Evolutionary conservation across 352 stramenopile genomes (phyloP).

Genomic region (Pythium guiyangense): DNA sequence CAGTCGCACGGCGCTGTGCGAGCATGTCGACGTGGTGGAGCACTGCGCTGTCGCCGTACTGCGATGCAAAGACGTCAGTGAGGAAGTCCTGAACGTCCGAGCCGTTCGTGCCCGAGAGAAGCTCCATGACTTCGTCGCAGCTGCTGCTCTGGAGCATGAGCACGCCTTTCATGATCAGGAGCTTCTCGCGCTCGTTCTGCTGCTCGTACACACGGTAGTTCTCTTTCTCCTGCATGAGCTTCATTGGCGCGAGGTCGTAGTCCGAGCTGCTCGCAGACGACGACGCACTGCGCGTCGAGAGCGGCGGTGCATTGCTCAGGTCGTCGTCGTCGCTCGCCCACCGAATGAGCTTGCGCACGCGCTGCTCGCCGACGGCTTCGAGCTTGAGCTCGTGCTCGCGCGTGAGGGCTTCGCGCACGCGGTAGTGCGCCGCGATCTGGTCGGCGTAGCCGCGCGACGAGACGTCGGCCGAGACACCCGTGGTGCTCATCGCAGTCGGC

Average conservation of each 20-base stretch:
- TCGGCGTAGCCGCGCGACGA: constrained; percentile 42
- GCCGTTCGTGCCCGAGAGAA: constrained; percentile 44
- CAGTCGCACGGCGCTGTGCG: constrained; percentile 10
- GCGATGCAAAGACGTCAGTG: constrained; percentile 47
- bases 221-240: constrained; percentile 65
- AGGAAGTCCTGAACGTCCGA: constrained; percentile 44
- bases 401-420: constrained; percentile 39
- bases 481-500: constrained; percentile 19
- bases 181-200: constrained; percentile 34
- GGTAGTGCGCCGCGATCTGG: constrained; percentile 59
- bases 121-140: constrained; percentile 60
- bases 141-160: constrained; percentile 62
- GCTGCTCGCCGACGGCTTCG: constrained; percentile 39
- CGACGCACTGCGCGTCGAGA: constrained; percentile 17
- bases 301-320: constrained; percentile 17
- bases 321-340: constrained; percentile 65
- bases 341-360: constrained; percentile 56
- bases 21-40: constrained; percentile 48
- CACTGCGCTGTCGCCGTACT: constrained; percentile 52
- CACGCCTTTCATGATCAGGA: constrained; percentile 71
- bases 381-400: constrained; percentile 33
- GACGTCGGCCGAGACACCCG: constrained; percentile 17
- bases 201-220: constrained; percentile 80
- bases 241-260: constrained; percentile 3
- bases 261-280: constrained; percentile 14